These are phyloP conservation scores for Rutstroemia sydowiana DNA, from an alignment of 2,329 filamentous ascomycete genomes.

Conservation along the genomic window DNA sequence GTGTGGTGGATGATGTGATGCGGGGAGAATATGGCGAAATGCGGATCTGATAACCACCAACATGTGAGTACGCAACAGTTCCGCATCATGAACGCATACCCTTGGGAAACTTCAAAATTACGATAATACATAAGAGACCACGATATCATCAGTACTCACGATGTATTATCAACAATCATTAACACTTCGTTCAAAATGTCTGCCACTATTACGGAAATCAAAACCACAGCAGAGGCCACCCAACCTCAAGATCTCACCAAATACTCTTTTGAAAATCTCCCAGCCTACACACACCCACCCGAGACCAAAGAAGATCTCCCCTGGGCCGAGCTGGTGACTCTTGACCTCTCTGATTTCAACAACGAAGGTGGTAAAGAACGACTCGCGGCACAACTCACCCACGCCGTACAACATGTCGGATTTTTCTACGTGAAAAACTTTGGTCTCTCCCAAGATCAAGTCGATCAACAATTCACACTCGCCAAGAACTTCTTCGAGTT, in stretches of 20 bases:
- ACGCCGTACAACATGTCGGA: conserved; percentile 43
- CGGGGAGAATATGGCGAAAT: conserved; percentile 16
- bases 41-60: neutral
- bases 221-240: neutral
- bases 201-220: conserved; percentile 15
- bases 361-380: conserved; percentile 43
- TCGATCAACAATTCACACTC: conserved; percentile 54
- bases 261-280: conserved; percentile 27
- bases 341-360: conserved; percentile 30
- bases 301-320: conserved; percentile 38
- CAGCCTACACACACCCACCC: conserved; percentile 38
- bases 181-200: conserved; percentile 10
- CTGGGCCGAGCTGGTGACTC: conserved; percentile 48
- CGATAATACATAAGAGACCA: neutral
- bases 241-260: conserved; percentile 15
- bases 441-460: conserved; percentile 51
- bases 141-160: neutral
- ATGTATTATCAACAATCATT: neutral
- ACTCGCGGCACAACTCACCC: conserved; percentile 43
- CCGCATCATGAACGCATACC: neutral
- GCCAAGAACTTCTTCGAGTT: conserved; percentile 51
- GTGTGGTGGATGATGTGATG: conserved; percentile 14
- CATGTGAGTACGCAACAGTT: neutral
- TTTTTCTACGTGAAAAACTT: conserved; percentile 60
- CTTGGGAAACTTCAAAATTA: neutral